Base-by-base conservation (phyloP, 192 early-diverging fungal species). In the Coemansia sp. region DNA sequence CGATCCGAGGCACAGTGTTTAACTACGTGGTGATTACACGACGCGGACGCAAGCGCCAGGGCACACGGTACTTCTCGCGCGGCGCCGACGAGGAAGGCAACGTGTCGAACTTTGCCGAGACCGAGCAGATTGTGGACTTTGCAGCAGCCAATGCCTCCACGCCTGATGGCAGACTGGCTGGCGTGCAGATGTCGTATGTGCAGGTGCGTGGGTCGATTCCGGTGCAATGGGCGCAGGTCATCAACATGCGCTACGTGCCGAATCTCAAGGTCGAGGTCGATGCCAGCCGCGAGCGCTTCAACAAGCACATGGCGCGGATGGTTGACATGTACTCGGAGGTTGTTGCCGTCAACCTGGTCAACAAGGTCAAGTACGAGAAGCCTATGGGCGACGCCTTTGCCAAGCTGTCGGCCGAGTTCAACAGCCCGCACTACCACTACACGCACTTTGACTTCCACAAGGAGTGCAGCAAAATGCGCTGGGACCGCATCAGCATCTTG, bases 371-470 rank as follows among this genome's bases (percentile, higher is more conserved):
- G 18, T 97, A 94, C 77, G 98, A 99, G 75, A 84, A 85, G 48
- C 88, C 86, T 8, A 85, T 99, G 80, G 92, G 90, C 42, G 87
- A 89, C 36, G 91, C 91, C 7, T 99, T 94, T 86, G 82, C 85
- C 36, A 78, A 87, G 55, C 75, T 87, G 5, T 87, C 95, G 19
- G 73, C 84, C 39, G 71, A 83, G 61, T 66, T 87, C 62, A 86
- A 88, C 47, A 88, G 85, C 65, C 84, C 84, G 18, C 54, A 59
- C 61, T 83, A 72, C 69, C 82, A 84, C 67, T 94, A 99, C 68
- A 89, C 83, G 65, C 94, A 97, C 69, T 99, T 97, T 87, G 98
- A 99, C 74, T 99, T 99, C 75, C 98, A 99, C 74, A 82, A 92
- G 42, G 94, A 99, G 78, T 98, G 96, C 81, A 88, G 90, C 66